These are phyloP conservation scores for Monosporascus cannonballus DNA, from an alignment of 2,329 filamentous ascomycete species.

Conservation along the genomic window DNA sequence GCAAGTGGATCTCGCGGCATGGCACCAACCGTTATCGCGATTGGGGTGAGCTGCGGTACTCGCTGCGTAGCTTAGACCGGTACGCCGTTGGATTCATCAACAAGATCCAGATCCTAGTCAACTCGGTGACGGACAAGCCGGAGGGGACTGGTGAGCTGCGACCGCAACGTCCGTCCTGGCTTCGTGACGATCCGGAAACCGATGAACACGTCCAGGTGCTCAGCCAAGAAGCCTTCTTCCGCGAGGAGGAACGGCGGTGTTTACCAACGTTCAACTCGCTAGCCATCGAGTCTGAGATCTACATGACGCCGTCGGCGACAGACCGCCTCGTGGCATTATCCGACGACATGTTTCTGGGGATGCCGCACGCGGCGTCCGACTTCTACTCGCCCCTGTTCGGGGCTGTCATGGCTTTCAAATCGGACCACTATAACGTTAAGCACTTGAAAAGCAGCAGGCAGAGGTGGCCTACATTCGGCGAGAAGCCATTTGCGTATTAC, in stretches of 20 bases:
- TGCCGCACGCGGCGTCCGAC: conserved; percentile 34
- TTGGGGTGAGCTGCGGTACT: conserved; percentile 39
- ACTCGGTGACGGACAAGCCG: conserved; percentile 22
- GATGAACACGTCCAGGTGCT: conserved; percentile 29
- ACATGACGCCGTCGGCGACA: conserved; percentile 33
- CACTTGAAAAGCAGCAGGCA: conserved; percentile 17
- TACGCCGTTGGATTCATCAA: conserved; percentile 34
- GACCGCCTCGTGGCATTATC: conserved; percentile 36
- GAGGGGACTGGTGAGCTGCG: background rate
- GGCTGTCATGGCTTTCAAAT: conserved; percentile 35
- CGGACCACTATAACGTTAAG: conserved; percentile 32
- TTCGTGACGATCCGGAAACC: conserved; percentile 27
- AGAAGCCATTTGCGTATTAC: conserved; percentile 38
- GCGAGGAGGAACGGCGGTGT: conserved; percentile 28
- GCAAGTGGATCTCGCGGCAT: conserved; percentile 34
- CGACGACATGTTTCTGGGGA: conserved; percentile 38
- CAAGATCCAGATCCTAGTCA: conserved; percentile 37
- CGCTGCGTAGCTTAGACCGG: conserved; percentile 34
- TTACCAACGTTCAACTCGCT: conserved; percentile 39
- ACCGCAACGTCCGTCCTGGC: conserved; percentile 30
- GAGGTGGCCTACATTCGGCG: conserved; percentile 33
- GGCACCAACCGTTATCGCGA: conserved; percentile 37
- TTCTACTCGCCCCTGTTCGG: conserved; percentile 37
- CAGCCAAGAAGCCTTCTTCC: conserved; percentile 36
- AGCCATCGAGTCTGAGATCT: conserved; percentile 36